phyloP scores from a whole-genome alignment of 768 basidiomycete species.

The Amanita pseudoporphyria region DNA sequence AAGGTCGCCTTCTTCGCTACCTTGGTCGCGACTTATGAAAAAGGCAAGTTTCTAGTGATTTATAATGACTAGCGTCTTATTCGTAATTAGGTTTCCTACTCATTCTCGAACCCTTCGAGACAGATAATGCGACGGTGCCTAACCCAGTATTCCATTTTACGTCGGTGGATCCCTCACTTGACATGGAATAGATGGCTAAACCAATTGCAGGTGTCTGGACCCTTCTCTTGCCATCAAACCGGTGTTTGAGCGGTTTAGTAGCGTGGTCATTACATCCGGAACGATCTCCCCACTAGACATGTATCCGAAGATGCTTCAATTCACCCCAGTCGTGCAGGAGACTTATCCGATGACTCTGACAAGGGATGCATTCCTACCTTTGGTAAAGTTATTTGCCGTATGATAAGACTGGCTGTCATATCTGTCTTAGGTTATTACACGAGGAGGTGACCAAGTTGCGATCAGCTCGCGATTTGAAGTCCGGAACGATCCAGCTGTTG shows the following conservation, averaged over 20 bases:
- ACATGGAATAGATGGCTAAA: conserved; percentile 2
- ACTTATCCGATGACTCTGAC: conserved; percentile 97
- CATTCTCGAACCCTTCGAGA: conserved; percentile 97
- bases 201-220: conserved; percentile 73
- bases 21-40: conserved; percentile 95
- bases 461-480: conserved; percentile 99
- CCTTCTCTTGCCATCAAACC: conserved; percentile 97
- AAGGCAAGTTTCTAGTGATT: conserved; percentile 40
- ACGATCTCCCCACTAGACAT: conserved; percentile 98
- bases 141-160: conserved; percentile 98
- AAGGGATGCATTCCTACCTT: conserved; percentile 89
- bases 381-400: conserved; percentile 45
- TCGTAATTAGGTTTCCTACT: conserved; percentile 75
- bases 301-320: conserved; percentile 99
- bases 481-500: conserved; percentile 96
- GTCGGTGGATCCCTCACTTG: conserved; percentile 26
- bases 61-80: background rate
- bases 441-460: conserved; percentile 96
- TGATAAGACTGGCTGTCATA: background rate
- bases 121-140: conserved; percentile 95
- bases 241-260: conserved; percentile 96
- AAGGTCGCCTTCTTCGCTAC: conserved; percentile 97
- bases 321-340: conserved; percentile 94
- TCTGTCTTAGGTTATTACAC: conserved; percentile 75
- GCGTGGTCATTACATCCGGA: conserved; percentile 97